A percentile compares a stretch with the other conserved stretches of the same genome.
Conservation (phyloP, 225 moss, liverwort and hornwort species). For the Bryum argenteum region DNA sequence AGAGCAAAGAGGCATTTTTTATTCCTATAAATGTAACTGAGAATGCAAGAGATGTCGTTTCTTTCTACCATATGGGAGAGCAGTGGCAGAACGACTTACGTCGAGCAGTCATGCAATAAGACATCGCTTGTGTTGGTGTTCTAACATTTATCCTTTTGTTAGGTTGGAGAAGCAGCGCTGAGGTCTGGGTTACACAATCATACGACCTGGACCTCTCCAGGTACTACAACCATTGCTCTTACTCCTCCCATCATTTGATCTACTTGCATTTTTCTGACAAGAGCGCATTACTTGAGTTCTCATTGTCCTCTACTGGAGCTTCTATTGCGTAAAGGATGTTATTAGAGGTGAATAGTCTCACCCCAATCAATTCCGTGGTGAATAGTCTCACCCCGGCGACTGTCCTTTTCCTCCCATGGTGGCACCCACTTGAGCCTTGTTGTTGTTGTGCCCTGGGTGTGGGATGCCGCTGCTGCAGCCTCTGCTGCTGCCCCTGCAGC, state of each 20-base stretch:
- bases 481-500: too few species aligned
- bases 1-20: conserved; percentile 70
- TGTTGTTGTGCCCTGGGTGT: too few species aligned
- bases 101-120: background rate
- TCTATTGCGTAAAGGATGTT: background rate
- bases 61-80: background rate
- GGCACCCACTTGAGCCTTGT: too few species aligned
- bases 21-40: background rate
- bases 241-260: conserved; percentile 5
- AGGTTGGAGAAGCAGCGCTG: conserved; percentile 85
- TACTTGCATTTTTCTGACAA: background rate
- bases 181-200: conserved; percentile 86
- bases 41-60: background rate
- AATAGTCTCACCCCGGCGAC: too few species aligned
- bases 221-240: conserved; percentile 28
- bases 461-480: too few species aligned
- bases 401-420: too few species aligned
- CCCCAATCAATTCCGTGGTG: too few species aligned
- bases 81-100: background rate
- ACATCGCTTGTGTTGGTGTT: background rate
- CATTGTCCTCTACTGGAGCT: background rate
- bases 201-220: conserved; percentile 89
- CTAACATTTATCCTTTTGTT: conserved; percentile 4
- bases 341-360: too few species aligned
- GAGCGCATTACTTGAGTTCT: background rate